A percentile compares a stretch with the other conserved stretches of the same genome.
These are phyloP conservation scores for Porodaedalea pini DNA, from an alignment of 1,284 basidiomycete genomes.

Conservation along the genomic window DNA sequence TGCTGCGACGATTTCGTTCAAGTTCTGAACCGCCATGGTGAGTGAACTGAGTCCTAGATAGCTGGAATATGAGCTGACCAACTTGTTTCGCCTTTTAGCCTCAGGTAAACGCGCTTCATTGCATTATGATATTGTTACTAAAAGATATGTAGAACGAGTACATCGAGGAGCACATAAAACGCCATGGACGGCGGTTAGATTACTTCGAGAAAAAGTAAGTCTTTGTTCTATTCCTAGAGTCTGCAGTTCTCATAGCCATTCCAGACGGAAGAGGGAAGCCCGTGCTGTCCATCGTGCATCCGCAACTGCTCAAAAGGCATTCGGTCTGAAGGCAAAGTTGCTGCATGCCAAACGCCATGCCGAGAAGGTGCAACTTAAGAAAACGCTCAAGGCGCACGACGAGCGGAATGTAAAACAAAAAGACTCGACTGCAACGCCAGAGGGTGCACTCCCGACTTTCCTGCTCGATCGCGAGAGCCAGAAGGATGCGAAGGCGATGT, in stretches of 20 bases:
- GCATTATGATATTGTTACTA: slow-evolving; percentile 1
- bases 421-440: slow-evolving; percentile 76
- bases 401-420: slow-evolving; percentile 97
- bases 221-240: slow-evolving; percentile 3
- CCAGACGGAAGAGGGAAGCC: slow-evolving; percentile 90
- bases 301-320: slow-evolving; percentile 87
- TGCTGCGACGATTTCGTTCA: not conserved
- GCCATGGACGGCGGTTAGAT: slow-evolving; percentile 82
- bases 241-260: slow-evolving; percentile 13
- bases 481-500: slow-evolving; percentile 96
- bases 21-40: slow-evolving; percentile 46
- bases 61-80: slow-evolving; percentile 20
- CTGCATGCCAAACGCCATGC: slow-evolving; percentile 94
- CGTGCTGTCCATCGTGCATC: slow-evolving; percentile 89
- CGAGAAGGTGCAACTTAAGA: slow-evolving; percentile 98
- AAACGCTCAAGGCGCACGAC: slow-evolving; percentile 98
- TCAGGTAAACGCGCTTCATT: slow-evolving; percentile 47
- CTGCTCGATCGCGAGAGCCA: slow-evolving; percentile 96
- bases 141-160: slow-evolving; percentile 69
- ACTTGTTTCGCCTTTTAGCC: slow-evolving; percentile 43
- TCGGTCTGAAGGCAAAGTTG: slow-evolving; percentile 97
- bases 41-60: slow-evolving; percentile 27
- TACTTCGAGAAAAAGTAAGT: slow-evolving; percentile 80
- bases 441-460: slow-evolving; percentile 90
- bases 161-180: slow-evolving; percentile 87